Conservation (phyloP, 139 green algal species). For the Chlamydomonas sp. region DNA sequence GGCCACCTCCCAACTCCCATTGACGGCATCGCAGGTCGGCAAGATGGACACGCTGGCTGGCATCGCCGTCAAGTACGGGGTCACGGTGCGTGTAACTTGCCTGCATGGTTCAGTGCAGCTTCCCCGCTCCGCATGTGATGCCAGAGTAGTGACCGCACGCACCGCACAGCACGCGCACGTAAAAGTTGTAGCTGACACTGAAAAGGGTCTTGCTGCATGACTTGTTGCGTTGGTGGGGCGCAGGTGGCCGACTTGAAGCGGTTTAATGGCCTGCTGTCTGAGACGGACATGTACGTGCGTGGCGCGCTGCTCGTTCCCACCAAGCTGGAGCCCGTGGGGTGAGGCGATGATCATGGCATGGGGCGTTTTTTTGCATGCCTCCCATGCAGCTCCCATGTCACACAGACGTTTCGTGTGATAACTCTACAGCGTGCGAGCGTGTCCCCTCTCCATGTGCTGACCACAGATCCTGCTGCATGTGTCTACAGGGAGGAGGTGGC, state of each 20-base stretch:
- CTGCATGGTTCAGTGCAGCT: no score
- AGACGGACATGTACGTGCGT: conserved; percentile 70
- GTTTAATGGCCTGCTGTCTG: conserved; percentile 70
- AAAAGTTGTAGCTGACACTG: background rate
- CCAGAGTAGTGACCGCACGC: background rate
- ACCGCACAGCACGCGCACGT: background rate
- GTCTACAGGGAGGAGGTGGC: conserved; percentile 39
- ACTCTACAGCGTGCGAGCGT: background rate
- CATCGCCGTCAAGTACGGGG: conserved; percentile 71
- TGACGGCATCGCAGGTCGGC: conserved; percentile 68
- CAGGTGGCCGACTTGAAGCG: conserved; percentile 84
- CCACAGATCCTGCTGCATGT: no score
- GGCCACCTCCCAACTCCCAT: no score
- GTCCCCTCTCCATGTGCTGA: no score
- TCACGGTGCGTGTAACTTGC: conserved; percentile 45
- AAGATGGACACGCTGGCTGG: conserved; percentile 80
- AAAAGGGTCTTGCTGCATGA: background rate
- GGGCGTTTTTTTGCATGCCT: background rate
- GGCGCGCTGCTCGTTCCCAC: conserved; percentile 68
- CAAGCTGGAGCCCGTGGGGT: conserved; percentile 54
- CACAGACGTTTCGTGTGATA: background rate
- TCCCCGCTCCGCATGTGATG: background rate
- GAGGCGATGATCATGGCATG: background rate
- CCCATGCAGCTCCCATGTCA: background rate
- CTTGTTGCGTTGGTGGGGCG: background rate